Base-by-base conservation (phyloP, 148 eudicot species). In the Dysphania ambrosioides region DNA sequence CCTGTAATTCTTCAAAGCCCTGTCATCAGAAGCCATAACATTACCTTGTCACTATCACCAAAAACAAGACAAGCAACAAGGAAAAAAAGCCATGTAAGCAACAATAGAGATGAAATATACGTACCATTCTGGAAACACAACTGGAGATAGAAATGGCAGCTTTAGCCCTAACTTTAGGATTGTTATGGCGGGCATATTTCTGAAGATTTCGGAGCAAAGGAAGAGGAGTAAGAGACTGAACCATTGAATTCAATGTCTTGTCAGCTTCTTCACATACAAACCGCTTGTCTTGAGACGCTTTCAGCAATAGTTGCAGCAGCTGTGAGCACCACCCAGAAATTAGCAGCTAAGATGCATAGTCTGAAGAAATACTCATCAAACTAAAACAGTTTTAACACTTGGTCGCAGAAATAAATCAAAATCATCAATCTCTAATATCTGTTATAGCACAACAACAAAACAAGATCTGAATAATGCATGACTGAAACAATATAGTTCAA, bases 181-280 rank as follows among this genome's bases (percentile, higher is more conserved):
- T 94, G 74, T 70, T 38, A 76, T 94, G 98, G 70, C 78, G 83
- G 21, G 85, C 93, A 70, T 85, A 88, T 47, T 80, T 80, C 74
- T 84, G 74, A 78, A 92, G 92, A 84, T 85, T 88, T 12, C 79
- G 87, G 53, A 92, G 88, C 85, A 95, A 65, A 68, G 91, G 87
- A 64, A 89, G 85, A 71, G 97, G 93, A 63, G 89, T 38, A 62
- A 87, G 82, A 21, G 93, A 82, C 74, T 75, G 86, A 49, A 89
- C 88, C 96, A 95, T 84, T 63, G 85, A 75, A 15, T 78, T 88
- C 36, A 95, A 79, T 72, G 98, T 78, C 77, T 79, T 92, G 27
- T 90, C 97, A 49, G 96, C 98, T 80, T 92, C 97, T 74, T 95
- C 98, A 76, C 97, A 92, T 74, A 92, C 98, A 83, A 95, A 95